phyloP scores from a whole-genome alignment of 257 asterid species.

The Ilex aquifolium region DNA sequence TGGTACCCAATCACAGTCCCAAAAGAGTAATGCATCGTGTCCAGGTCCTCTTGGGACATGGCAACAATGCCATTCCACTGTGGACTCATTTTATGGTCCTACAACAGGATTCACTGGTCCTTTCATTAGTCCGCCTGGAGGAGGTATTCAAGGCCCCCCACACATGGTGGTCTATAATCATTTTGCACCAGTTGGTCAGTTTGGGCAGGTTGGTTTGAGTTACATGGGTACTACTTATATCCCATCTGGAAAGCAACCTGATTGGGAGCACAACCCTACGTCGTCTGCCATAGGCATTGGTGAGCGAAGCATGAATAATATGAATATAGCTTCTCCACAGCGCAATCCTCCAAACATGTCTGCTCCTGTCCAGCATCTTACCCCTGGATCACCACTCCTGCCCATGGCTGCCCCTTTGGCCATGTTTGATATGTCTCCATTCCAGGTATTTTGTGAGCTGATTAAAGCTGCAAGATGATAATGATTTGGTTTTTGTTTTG shows the following conservation, averaged over 20 bases:
- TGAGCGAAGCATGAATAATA: conserved; percentile 57
- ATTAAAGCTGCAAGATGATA: not conserved
- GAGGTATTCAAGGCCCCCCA: conserved; percentile 90
- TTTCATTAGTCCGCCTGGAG: conserved; percentile 70
- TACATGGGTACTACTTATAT: conserved; percentile 92
- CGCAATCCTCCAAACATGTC: conserved; percentile 50
- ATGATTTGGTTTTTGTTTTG: not conserved
- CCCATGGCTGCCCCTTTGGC: conserved; percentile 81
- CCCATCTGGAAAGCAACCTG: conserved; percentile 89
- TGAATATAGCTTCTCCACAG: conserved; percentile 47
- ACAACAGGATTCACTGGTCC: conserved; percentile 79
- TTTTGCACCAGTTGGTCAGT: conserved; percentile 97
- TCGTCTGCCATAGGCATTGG: conserved; percentile 46
- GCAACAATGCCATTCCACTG: conserved; percentile 77
- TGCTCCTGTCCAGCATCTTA: conserved; percentile 67
- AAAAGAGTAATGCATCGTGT: conserved; percentile 44
- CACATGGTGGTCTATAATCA: conserved; percentile 98
- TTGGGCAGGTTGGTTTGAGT: conserved; percentile 95
- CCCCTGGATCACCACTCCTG: conserved; percentile 84
- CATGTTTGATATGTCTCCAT: conserved; percentile 80
- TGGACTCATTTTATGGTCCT: conserved; percentile 87
- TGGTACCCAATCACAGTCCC: conserved; percentile 63
- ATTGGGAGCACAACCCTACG: conserved; percentile 68
- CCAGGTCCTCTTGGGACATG: conserved; percentile 75
- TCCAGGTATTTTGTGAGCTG: conserved; percentile 47